Base-by-base conservation (phyloP, 78 protist genomes). In the Polysphondylium violaceum region DNA sequence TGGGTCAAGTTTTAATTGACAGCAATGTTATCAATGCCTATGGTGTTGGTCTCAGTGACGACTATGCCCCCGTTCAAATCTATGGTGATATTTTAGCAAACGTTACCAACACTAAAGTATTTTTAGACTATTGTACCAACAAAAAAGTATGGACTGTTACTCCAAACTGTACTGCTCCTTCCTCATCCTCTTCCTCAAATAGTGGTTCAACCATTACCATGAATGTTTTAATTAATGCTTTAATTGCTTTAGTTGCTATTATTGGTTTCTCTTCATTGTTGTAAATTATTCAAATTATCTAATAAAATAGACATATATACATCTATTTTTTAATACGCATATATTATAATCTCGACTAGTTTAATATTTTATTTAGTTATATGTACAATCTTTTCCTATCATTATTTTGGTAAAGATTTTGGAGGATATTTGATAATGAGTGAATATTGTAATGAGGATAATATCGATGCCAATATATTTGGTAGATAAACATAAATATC, bases 401-500 rank as follows among this genome's bases (percentile, higher is more conserved):
- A 19, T 12, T 56, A 60, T 23, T 31, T 21, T 25, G 38, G 68
- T 31, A 29, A 0, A 0, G 68, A 1, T 1, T 33, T 33, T 19
- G 78, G 81, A 55, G 64, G 81, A 36, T 74, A 74, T 2, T 23
- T 36, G 29, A 17, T 17, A 2, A 74, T 61, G 14, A 76, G 29
- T 21, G 41, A 6, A 21, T 44, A 25, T 43, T 76, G 87, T n/a
- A 63, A 14, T 0, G 47, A 44, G 14, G 87, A 59, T n/a, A 76
- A 35, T 14, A 76, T n/a, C 5, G 87, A 19, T 21, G 87, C 87
- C 21, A 76, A 3, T 1, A 76, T 63, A 63, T 76, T 76, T 76
- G 87, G 87, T 21, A 59, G 3, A 50, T 61, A 76, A 29, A 76
- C n/a, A 47, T 61, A 76, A 8, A 63, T 47, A 47, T 76, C 87